These are phyloP conservation scores for Candida khao-thaluensis DNA, from an alignment of 805 yeast genomes.

Conservation along the genomic window DNA sequence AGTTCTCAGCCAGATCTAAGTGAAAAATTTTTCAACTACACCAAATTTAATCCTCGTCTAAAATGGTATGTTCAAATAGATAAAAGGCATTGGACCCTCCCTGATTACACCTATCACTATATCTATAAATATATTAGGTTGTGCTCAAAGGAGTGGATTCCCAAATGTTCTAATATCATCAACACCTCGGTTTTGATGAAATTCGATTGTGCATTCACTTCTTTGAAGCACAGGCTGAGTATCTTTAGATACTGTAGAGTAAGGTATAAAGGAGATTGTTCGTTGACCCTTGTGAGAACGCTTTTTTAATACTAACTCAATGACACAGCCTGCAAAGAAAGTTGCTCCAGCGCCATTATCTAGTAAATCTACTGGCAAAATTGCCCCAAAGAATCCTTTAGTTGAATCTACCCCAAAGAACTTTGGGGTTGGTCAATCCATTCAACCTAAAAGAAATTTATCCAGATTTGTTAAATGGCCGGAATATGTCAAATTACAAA, in stretches of 20 bases:
- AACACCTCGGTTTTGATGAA: neutral
- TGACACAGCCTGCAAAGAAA: slow-evolving; percentile 49
- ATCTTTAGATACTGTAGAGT: slow-evolving; percentile 42
- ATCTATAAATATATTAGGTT: slow-evolving; percentile 4
- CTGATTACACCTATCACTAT: slow-evolving; percentile 8
- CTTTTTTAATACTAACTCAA: slow-evolving; percentile 12
- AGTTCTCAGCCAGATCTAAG: neutral
- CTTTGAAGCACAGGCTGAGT: slow-evolving; percentile 47
- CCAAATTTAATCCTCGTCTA: neutral
- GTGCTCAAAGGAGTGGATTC: slow-evolving; percentile 16
- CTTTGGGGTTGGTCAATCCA: slow-evolving; percentile 94
- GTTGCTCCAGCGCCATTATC: slow-evolving; percentile 99
- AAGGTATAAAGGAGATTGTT: slow-evolving; percentile 15
- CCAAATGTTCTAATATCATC: neutral
- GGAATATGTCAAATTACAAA: slow-evolving; percentile 95
- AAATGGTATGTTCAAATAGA: slow-evolving; percentile 16
- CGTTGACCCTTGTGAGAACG: slow-evolving; percentile 7
- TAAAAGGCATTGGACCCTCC: slow-evolving; percentile 15
- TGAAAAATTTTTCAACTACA: slow-evolving; percentile 4
- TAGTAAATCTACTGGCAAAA: slow-evolving; percentile 49
- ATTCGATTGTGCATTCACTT: slow-evolving; percentile 26
- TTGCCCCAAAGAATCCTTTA: slow-evolving; percentile 68
- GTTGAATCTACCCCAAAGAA: slow-evolving; percentile 86
- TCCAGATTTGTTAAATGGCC: slow-evolving; percentile 99
- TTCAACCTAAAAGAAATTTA: slow-evolving; percentile 96